Evolutionary conservation across 495 filamentous ascomycete genomes (phyloP).

Genomic region (Daldinia childiae): DNA sequence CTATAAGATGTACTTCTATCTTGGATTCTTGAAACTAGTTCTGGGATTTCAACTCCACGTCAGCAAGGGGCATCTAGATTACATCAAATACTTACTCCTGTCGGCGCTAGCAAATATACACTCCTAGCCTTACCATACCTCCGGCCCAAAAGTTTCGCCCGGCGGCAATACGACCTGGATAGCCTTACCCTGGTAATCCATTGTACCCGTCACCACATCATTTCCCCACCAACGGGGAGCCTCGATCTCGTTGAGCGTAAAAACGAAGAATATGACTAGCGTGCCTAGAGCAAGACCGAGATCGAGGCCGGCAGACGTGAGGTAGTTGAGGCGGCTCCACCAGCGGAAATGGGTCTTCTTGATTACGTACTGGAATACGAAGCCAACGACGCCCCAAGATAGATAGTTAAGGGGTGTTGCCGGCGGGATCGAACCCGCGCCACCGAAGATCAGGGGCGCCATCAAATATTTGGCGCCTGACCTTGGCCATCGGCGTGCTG

Average conservation of each 20-base stretch:
- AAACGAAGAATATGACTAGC: constrained; percentile 69
- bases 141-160: constrained; percentile 70
- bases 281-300: constrained; percentile 70
- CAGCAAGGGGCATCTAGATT: too few species aligned
- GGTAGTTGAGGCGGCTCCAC: constrained; percentile 74
- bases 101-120: too few species aligned
- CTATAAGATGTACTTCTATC: too few species aligned
- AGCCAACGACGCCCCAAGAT: constrained; percentile 73
- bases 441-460: constrained; percentile 75
- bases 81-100: too few species aligned
- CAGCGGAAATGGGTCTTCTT: constrained; percentile 66
- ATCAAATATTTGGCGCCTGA: constrained; percentile 65
- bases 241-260: constrained; percentile 58
- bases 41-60: too few species aligned
- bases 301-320: constrained; percentile 69
- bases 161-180: constrained; percentile 56
- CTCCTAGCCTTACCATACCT: constrained; percentile 48
- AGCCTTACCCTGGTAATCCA: constrained; percentile 64
- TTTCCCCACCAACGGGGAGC: constrained; percentile 67
- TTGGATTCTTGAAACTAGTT: too few species aligned
- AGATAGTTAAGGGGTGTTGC: constrained; percentile 75
- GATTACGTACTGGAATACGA: constrained; percentile 70
- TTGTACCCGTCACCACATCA: constrained; percentile 55
- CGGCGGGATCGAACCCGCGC: constrained; percentile 69
- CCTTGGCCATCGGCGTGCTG: constrained; percentile 62